phyloP scores from a whole-genome alignment of 805 yeast species.

The Candida sithepensis region DNA sequence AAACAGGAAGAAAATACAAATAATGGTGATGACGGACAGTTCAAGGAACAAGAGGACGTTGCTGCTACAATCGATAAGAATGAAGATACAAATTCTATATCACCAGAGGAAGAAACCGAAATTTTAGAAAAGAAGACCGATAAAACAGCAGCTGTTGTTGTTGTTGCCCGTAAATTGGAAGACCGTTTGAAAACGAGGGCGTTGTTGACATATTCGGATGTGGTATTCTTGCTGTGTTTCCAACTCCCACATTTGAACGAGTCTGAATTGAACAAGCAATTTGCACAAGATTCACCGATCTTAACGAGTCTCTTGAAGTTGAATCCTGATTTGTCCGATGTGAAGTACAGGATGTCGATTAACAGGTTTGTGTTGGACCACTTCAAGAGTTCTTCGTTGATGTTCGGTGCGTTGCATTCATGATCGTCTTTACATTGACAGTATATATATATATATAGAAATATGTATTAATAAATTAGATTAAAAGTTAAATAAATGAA shows the following conservation, averaged over 20 bases:
- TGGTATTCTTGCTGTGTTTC: conserved; percentile 17
- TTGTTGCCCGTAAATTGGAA: too few species aligned
- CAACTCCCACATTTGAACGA: conserved; percentile 7
- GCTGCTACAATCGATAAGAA: too few species aligned
- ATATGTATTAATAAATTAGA: background rate
- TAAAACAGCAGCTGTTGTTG: too few species aligned
- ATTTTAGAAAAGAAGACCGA: too few species aligned
- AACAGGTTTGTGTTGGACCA: conserved; percentile 15
- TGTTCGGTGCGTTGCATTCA: conserved; percentile 18
- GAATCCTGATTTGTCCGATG: conserved; percentile 8
- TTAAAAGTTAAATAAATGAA: background rate
- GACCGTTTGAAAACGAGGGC: conserved; percentile 1
- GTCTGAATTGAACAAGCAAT: conserved; percentile 3
- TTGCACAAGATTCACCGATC: background rate
- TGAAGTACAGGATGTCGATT: conserved; percentile 4
- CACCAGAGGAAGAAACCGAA: too few species aligned
- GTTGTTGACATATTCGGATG: conserved; percentile 16
- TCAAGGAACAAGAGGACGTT: background rate
- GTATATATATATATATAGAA: background rate
- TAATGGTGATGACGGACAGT: background rate
- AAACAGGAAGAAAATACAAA: background rate
- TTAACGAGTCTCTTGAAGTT: conserved; percentile 1
- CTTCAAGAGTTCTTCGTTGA: conserved; percentile 14
- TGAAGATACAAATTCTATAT: too few species aligned
- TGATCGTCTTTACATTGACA: background rate